These are phyloP conservation scores for Phaeosphaeriaceae sp. DNA, from an alignment of 2,329 filamentous ascomycete species.

Conservation along the genomic window DNA sequence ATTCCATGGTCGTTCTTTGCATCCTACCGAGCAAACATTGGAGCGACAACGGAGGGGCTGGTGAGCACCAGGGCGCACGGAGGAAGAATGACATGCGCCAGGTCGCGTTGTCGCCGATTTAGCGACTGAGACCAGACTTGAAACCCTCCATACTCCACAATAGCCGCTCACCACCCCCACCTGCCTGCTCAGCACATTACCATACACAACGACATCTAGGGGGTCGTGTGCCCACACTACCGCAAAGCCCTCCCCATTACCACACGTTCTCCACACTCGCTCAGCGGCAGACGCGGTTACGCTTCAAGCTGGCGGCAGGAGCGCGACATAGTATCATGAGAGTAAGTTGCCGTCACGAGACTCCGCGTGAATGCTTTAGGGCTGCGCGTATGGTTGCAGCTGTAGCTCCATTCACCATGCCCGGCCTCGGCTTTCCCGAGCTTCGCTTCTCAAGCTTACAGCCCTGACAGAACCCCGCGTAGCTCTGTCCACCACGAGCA, in stretches of 20 bases:
- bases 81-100: constrained; percentile 25
- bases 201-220: constrained; percentile 29
- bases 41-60: constrained; percentile 25
- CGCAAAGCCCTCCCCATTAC: constrained; percentile 12
- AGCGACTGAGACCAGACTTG: constrained; percentile 10
- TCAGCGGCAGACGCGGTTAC: constrained; percentile 26
- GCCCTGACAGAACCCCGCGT: constrained; percentile 27
- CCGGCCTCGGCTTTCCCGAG: constrained; percentile 1
- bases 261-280: constrained; percentile 16
- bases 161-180: constrained; percentile 34
- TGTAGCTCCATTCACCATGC: constrained; percentile 11
- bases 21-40: constrained; percentile 34
- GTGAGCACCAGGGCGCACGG: constrained; percentile 23
- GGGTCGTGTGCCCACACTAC: constrained; percentile 32
- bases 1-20: constrained; percentile 36
- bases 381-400: constrained; percentile 15
- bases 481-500: constrained; percentile 21
- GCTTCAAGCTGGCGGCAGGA: constrained; percentile 23
- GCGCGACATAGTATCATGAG: constrained; percentile 41
- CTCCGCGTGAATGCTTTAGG: constrained; percentile 9
- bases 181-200: constrained; percentile 19
- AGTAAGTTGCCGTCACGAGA: constrained; percentile 42
- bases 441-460: constrained; percentile 31
- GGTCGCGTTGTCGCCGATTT: constrained; percentile 3
- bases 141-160: constrained; percentile 26